phyloP scores from a whole-genome alignment of 2,329 filamentous ascomycete genomes.

The Camillea tinctor region DNA sequence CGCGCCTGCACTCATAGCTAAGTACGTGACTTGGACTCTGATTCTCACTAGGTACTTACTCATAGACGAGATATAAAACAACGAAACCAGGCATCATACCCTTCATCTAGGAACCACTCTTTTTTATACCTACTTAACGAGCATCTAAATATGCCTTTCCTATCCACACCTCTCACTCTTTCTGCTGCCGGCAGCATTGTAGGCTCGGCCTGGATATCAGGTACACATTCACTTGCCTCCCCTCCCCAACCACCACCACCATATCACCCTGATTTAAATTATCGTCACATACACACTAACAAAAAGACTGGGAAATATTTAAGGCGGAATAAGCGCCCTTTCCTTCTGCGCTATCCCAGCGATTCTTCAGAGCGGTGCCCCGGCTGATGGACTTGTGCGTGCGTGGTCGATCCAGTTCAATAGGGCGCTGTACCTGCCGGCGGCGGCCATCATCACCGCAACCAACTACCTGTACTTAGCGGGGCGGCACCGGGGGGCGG shows the following conservation, averaged over 20 bases:
- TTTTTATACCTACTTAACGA: not conserved
- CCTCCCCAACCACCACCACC: no score
- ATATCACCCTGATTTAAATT: no score
- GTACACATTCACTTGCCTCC: slow-evolving; percentile 6
- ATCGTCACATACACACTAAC: not conserved
- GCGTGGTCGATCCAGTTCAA: slow-evolving; percentile 26
- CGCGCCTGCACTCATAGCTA: not conserved
- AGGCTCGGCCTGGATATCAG: slow-evolving; percentile 28
- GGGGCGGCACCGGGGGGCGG: slow-evolving; percentile 8
- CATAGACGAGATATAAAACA: not conserved
- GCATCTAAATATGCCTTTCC: slow-evolving; percentile 18
- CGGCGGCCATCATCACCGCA: slow-evolving; percentile 16
- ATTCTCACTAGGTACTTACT: not conserved
- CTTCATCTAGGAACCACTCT: not conserved
- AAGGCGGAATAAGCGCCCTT: slow-evolving; percentile 22
- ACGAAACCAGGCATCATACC: no score
- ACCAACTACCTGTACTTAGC: slow-evolving; percentile 26
- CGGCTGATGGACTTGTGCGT: slow-evolving; percentile 20
- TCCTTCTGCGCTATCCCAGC: slow-evolving; percentile 25
- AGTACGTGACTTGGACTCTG: not conserved
- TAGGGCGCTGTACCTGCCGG: slow-evolving; percentile 20
- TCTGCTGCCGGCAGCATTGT: slow-evolving; percentile 23
- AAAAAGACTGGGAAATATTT: not conserved
- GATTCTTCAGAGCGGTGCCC: slow-evolving; percentile 17
- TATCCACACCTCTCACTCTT: slow-evolving; percentile 23